phyloP scores from a whole-genome alignment of 2,329 filamentous ascomycete species.

The Colletotrichum theobromicola region DNA sequence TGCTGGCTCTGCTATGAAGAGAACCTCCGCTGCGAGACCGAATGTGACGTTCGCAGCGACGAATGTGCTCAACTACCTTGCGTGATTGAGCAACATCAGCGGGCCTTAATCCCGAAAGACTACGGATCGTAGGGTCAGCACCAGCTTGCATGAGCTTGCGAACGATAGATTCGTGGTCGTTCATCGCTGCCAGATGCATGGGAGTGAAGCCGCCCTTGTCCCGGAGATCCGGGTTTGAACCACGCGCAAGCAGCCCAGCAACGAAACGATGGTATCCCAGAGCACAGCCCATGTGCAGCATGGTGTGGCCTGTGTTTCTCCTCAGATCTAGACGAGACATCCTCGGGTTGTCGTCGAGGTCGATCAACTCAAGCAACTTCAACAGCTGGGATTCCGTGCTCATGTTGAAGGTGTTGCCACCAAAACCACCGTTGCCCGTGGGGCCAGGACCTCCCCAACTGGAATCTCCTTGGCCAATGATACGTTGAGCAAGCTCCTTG shows the following conservation, averaged over 20 bases:
- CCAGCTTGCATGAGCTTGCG: conserved; percentile 75
- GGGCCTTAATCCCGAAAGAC: conserved; percentile 72
- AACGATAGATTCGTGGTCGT: conserved; percentile 77
- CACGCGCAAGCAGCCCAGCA: conserved; percentile 76
- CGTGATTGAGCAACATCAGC: conserved; percentile 73
- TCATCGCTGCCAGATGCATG: conserved; percentile 81
- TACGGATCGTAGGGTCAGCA: conserved; percentile 74
- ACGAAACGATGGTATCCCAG: conserved; percentile 78
- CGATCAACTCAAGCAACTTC: conserved; percentile 78
- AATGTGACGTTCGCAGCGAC: conserved; percentile 64
- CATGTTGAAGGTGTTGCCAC: conserved; percentile 49
- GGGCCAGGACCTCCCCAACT: conserved; percentile 49
- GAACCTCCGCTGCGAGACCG: conserved; percentile 71
- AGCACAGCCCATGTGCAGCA: conserved; percentile 81
- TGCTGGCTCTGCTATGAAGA: conserved; percentile 66
- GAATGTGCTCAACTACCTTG: conserved; percentile 67
- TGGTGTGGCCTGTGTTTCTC: conserved; percentile 73
- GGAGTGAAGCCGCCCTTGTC: conserved; percentile 84
- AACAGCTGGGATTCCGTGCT: conserved; percentile 69
- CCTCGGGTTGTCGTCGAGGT: conserved; percentile 75
- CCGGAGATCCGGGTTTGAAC: conserved; percentile 76
- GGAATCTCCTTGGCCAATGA: conserved; percentile 55
- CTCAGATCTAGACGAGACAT: conserved; percentile 71
- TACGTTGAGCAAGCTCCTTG: conserved; percentile 64
- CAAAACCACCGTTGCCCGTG: conserved; percentile 40